phyloP scores from a whole-genome alignment of 352 stramenopile species.

The Saprolegnia parasitica region DNA sequence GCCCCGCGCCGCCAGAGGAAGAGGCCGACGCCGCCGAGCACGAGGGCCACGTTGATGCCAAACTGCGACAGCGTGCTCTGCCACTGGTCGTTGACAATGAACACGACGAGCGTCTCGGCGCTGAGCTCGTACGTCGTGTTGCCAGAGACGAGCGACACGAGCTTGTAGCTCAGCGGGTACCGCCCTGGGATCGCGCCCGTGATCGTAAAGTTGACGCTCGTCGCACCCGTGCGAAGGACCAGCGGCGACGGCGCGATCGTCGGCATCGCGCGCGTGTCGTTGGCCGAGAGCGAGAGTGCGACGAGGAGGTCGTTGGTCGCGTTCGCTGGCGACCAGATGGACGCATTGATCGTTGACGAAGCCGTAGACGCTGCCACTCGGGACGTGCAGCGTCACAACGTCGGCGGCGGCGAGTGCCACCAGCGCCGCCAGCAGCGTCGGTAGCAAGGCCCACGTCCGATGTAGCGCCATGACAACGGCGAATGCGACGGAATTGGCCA shows the following conservation, averaged over 20 bases:
- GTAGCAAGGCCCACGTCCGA: neutral
- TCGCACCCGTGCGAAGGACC: neutral
- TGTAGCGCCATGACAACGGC: neutral
- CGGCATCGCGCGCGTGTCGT: neutral
- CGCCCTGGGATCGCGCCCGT: conserved; percentile 1
- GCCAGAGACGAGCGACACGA: neutral
- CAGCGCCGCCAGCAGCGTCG: neutral
- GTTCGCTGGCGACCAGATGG: neutral
- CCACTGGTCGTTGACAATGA: conserved; percentile 57
- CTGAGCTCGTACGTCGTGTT: conserved; percentile 11
- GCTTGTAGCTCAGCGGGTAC: conserved; percentile 4
- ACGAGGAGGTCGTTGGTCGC: neutral
- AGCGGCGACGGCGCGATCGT: conserved; percentile 4
- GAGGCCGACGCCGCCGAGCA: conserved; percentile 43
- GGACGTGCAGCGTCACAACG: neutral
- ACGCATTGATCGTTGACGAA: neutral
- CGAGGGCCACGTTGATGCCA: conserved; percentile 52
- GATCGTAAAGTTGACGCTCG: conserved; percentile 14
- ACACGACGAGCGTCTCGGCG: conserved; percentile 30
- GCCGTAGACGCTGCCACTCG: neutral
- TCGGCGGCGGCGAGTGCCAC: too few relatives aligned
- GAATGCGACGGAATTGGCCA: neutral
- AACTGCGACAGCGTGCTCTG: conserved; percentile 60
- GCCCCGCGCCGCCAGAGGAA: conserved; percentile 59
- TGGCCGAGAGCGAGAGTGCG: neutral